Evolutionary conservation across 768 basidiomycete species (phyloP).

Genomic region (Hypsizygus marmoreus): DNA sequence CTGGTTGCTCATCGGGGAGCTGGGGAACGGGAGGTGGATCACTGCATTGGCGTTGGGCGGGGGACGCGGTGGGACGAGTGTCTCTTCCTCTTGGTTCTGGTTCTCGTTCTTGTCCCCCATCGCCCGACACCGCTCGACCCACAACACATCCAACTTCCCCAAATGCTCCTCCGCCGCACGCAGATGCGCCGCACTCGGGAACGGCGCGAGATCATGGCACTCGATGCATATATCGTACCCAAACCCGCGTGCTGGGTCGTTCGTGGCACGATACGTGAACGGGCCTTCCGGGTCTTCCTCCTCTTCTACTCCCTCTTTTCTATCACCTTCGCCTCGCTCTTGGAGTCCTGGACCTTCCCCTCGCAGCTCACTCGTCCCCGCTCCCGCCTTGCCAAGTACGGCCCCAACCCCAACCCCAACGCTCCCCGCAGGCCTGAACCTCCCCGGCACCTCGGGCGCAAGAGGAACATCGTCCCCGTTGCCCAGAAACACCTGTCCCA

Average conservation of each 20-base stretch:
- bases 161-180: slow-evolving; percentile 79
- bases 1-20: slow-evolving; percentile 57
- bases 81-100: slow-evolving; percentile 52
- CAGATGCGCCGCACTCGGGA: slow-evolving; percentile 67
- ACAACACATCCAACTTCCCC: slow-evolving; percentile 61
- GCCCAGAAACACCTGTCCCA: slow-evolving; percentile 78
- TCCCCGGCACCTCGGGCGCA: slow-evolving; percentile 27
- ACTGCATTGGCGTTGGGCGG: slow-evolving; percentile 73
- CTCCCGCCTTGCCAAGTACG: too few species aligned
- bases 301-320: not conserved
- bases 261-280: slow-evolving; percentile 43
- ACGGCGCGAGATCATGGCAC: slow-evolving; percentile 79
- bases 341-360: too few species aligned
- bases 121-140: too few species aligned
- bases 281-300: slow-evolving; percentile 34
- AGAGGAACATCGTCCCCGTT: slow-evolving; percentile 82
- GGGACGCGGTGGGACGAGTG: slow-evolving; percentile 59
- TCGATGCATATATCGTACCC: slow-evolving; percentile 89
- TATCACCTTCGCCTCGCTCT: not conserved
- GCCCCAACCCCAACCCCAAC: slow-evolving; percentile 3
- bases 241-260: slow-evolving; percentile 49
- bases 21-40: slow-evolving; percentile 76
- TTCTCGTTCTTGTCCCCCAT: not conserved
- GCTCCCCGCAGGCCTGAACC: slow-evolving; percentile 23
- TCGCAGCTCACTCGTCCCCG: too few species aligned